Evolutionary conservation across 2,329 filamentous ascomycete species (phyloP), one percentile per base, ranked within the genome.

Genomic region (Mycosphaerella sp.): DNA sequence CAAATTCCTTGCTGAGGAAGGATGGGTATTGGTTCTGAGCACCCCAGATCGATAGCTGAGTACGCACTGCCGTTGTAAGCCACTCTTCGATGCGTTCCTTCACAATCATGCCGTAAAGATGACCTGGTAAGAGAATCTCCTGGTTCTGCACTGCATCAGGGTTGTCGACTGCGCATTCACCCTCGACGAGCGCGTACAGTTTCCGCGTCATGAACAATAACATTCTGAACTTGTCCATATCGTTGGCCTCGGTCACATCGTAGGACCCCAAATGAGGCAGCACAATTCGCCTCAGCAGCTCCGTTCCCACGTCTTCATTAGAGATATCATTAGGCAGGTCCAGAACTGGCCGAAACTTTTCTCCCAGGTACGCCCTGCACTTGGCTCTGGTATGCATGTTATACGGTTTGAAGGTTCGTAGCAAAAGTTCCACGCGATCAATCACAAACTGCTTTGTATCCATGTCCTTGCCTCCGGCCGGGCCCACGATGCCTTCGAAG

Each of bases 61-160:
- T 43, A 25, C 65, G 63, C 16, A 86, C 79, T 25, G 36, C 37
- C 6, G 84, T 81, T n/a, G 79, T 76, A 14, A 98, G 75, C 74
- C 91, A 89, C 67, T 97, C 93, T 54, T 98, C 91, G 8, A 98
- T 75, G 52, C 86, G 82, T 70, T 98, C 93, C 73, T 98, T 98
- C 60, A 98, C 74, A 47, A 98, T 89, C 82, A 93, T 91, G 50
- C 88, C 88, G 66, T 95, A 98, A 10, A 98, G 74, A 66, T 95
- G 95, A 7, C 93, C 91, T 47, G 91, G 91, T 1, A 98, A 80
- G 18, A 98, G 76, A 52, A 97, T 85, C 70, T 98, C 93, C 66
- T 98, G 93, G 69, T 94, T 95, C 64, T 95, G 90, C 14, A 96
- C 85, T 9, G 93, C 89, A 78, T 98, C 93, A 1, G 93, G 91